Evolutionary conservation across 352 stramenopile species (phyloP).

Genomic region (Globisporangium rhizosaccharum): DNA sequence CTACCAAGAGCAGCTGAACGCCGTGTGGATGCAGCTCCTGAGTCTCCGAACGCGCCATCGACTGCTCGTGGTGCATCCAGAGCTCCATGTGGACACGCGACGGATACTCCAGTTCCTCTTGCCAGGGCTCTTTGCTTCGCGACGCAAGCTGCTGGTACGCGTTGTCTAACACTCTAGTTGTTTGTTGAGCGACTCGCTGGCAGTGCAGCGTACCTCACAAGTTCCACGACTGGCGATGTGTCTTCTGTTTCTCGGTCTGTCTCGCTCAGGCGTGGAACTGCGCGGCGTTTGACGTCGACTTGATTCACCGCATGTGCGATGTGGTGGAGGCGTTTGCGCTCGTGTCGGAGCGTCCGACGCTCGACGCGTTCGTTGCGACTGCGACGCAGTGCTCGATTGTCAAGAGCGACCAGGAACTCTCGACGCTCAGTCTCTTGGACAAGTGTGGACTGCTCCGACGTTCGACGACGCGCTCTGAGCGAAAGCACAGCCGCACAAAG

Average conservation of each 20-base stretch:
- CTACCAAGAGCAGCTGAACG: slow-evolving; percentile 17
- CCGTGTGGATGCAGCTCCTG: slow-evolving; percentile 47
- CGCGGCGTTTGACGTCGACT: slow-evolving; percentile 35
- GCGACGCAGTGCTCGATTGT: slow-evolving; percentile 23
- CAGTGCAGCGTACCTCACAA: not conserved
- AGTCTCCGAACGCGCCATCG: slow-evolving; percentile 61
- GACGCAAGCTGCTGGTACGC: slow-evolving; percentile 68
- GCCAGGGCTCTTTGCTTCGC: slow-evolving; percentile 59
- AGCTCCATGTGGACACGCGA: slow-evolving; percentile 36
- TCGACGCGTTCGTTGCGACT: slow-evolving; percentile 27
- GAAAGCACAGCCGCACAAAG: slow-evolving; percentile 16
- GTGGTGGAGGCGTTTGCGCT: slow-evolving; percentile 34
- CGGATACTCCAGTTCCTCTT: slow-evolving; percentile 63
- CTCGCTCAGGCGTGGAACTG: slow-evolving; percentile 56
- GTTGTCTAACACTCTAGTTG: not conserved
- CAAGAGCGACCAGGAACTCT: slow-evolving; percentile 35
- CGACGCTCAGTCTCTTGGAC: slow-evolving; percentile 28
- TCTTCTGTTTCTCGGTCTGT: not conserved
- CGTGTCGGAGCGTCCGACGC: slow-evolving; percentile 17
- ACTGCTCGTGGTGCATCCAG: slow-evolving; percentile 37
- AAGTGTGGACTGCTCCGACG: slow-evolving; percentile 26
- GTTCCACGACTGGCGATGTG: not conserved
- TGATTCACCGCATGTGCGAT: slow-evolving; percentile 39
- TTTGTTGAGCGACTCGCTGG: not conserved
- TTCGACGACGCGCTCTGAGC: slow-evolving; percentile 14